These are phyloP conservation scores for Salix udensis DNA, from an alignment of 345 rosid species.

Conservation along the genomic window DNA sequence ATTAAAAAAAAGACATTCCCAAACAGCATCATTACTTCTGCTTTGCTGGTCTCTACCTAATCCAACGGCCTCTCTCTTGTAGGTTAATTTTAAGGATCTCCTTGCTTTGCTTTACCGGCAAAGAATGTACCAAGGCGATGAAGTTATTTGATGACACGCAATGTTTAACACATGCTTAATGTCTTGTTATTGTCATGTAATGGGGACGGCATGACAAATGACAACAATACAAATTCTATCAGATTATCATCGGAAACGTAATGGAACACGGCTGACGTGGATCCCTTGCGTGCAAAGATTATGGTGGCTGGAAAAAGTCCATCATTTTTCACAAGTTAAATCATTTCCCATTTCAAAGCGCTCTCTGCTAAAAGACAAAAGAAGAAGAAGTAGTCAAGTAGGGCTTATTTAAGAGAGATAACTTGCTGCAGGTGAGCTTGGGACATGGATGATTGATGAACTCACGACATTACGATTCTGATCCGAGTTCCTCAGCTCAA, in stretches of 20 bases:
- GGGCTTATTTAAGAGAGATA: not conserved
- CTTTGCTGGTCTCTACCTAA: not conserved
- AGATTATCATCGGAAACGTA: not conserved
- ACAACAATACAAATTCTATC: not conserved
- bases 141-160: not conserved
- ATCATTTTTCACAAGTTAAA: not conserved
- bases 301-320: not conserved
- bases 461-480: not conserved
- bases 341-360: not conserved
- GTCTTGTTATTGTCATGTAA: not conserved
- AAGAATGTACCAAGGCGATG: not conserved
- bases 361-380: not conserved
- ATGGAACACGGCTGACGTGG: not conserved
- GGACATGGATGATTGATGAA: not conserved
- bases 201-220: not conserved
- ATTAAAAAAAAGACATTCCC: no score
- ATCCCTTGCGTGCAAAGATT: not conserved
- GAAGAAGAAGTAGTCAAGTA: not conserved
- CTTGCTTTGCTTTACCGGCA: not conserved
- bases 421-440: not conserved
- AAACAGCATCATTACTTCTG: not conserved
- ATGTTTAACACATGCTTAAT: conserved; percentile 13
- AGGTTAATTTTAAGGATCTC: not conserved
- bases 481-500: not conserved
- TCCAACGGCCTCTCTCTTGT: not conserved